These are phyloP conservation scores for Agroathelia rolfsii DNA, from an alignment of 1,284 basidiomycete species.

Conservation along the genomic window DNA sequence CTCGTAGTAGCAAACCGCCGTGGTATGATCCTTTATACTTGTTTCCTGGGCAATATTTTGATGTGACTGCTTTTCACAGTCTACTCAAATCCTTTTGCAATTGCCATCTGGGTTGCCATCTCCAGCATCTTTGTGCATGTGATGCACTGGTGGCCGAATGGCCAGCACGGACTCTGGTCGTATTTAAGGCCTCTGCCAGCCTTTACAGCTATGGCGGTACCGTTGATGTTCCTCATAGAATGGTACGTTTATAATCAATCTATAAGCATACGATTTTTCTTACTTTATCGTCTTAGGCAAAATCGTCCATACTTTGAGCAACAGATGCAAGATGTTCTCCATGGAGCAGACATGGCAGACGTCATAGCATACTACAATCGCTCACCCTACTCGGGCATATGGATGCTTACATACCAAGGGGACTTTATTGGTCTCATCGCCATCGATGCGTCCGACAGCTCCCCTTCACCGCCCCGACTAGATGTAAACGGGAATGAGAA, in stretches of 20 bases:
- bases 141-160: constrained; percentile 63
- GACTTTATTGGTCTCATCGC: constrained; percentile 62
- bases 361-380: constrained; percentile 49
- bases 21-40: constrained; percentile 33
- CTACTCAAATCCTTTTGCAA: constrained; percentile 45
- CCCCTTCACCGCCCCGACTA: too few relatives aligned
- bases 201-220: constrained; percentile 53
- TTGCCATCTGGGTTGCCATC: constrained; percentile 51
- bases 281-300: constrained; percentile 32
- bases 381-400: constrained; percentile 52
- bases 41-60: too few relatives aligned
- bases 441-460: constrained; percentile 46
- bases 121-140: constrained; percentile 48
- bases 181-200: constrained; percentile 55
- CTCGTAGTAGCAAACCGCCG: constrained; percentile 60
- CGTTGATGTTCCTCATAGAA: constrained; percentile 58
- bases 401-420: constrained; percentile 54
- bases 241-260: constrained; percentile 36
- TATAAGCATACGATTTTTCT: background rate
- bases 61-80: constrained; percentile 29
- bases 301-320: constrained; percentile 64
- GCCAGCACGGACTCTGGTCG: constrained; percentile 30
- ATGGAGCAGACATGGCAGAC: constrained; percentile 45
- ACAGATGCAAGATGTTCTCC: constrained; percentile 41
- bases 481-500: too few relatives aligned